These are phyloP conservation scores for Didymella exigua DNA, from an alignment of 2,329 filamentous ascomycete species.

Conservation along the genomic window DNA sequence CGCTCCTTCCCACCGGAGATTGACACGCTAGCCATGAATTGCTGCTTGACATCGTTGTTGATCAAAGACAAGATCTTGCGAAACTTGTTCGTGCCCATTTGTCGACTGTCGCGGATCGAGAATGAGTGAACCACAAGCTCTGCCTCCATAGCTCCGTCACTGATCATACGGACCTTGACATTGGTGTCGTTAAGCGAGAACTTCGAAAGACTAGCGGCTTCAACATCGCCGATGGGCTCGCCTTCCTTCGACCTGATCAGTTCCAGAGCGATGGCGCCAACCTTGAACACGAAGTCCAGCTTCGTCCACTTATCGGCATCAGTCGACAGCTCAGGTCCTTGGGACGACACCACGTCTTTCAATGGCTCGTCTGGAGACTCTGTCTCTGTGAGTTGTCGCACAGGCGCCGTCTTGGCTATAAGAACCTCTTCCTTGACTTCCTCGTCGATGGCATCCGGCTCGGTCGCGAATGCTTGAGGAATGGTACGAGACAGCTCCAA, in stretches of 20 bases:
- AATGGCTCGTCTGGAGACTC: constrained; percentile 42
- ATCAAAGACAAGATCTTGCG: constrained; percentile 97
- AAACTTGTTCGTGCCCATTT: constrained; percentile 90
- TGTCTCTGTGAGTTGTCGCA: constrained; percentile 53
- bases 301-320: constrained; percentile 83
- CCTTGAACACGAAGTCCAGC: constrained; percentile 87
- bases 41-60: constrained; percentile 88
- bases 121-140: constrained; percentile 94
- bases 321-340: constrained; percentile 70
- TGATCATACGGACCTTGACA: constrained; percentile 90
- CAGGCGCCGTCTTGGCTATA: constrained; percentile 57
- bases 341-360: constrained; percentile 56
- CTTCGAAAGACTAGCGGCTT: constrained; percentile 82
- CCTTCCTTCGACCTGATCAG: constrained; percentile 77
- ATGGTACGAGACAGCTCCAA: constrained; percentile 87
- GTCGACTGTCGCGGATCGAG: constrained; percentile 91
- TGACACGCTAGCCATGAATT: constrained; percentile 96
- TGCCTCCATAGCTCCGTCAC: constrained; percentile 87
- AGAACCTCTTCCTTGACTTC: constrained; percentile 78
- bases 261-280: constrained; percentile 86
- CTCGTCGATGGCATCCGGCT: constrained; percentile 69
- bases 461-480: constrained; percentile 81
- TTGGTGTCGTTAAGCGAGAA: constrained; percentile 94
- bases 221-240: constrained; percentile 77
- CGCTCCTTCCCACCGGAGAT: constrained; percentile 85